Base-by-base conservation (phyloP, 169 alveolate species). In the Plasmodium relictum region DNA sequence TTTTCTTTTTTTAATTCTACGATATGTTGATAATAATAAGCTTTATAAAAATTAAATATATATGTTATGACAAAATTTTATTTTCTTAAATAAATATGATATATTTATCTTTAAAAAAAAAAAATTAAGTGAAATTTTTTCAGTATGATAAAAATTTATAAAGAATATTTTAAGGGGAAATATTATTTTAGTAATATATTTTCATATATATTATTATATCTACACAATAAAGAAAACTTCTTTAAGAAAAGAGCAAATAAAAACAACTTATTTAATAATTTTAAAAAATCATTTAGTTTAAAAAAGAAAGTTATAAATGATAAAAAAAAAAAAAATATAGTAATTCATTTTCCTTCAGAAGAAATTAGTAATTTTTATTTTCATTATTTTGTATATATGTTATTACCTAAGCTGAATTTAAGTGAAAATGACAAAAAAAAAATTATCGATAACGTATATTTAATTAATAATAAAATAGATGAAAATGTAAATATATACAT, bases 321-420 rank as follows among this genome's bases (percentile, higher is more conserved):
- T 10, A 72, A 44, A 5, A 69, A 41, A 20, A 70, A 50, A 54
- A 86, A 71, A 86, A 86, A 59, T 54, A 18, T 86, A 22, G 92
- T 86, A 37, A 24, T 86, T 50, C 87, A 86, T 59, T 86, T 86
- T 58, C 39, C 92, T 4, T 70, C 92, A 4, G 71, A 68, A 12
- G 71, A 86, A 70, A 86, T 86, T 59, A 70, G 92, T 16, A 58
- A 86, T 54, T 86, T 86, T 72, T 86, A 59, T 39, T 86, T 41
- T 61, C 86, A 86, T 41, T 86, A 86, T 54, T 86, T 86, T 70
- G 62, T 86, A 16, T 86, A 86, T 71, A 86, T 86, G 10, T 69
- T 86, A 56, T 20, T 86, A 63, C 88, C 92, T 6, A 45, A 86
- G 70, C 58, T 86, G 22, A 54, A 39, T 6, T 52, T 86, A 44